Evolutionary conservation across 2,329 filamentous ascomycete genomes (phyloP).

Genomic region (Fusarium sp.): DNA sequence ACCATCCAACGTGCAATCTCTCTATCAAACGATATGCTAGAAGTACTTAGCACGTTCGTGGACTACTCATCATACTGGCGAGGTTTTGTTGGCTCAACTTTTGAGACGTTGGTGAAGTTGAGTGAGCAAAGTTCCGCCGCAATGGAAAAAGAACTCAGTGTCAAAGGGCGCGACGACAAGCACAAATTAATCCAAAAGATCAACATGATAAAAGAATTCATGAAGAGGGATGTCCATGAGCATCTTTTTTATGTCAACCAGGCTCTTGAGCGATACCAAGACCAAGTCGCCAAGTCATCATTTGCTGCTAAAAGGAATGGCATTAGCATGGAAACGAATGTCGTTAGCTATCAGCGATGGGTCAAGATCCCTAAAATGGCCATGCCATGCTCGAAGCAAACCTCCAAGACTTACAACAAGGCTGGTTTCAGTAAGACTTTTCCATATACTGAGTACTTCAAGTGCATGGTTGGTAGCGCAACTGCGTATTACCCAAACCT

Average conservation of each 20-base stretch:
- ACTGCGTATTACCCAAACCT: not conserved
- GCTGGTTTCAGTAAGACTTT: not conserved
- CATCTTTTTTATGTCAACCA: not conserved
- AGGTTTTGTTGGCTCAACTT: not conserved
- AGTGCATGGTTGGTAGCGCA: not conserved
- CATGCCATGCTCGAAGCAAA: not conserved
- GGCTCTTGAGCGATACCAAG: no score
- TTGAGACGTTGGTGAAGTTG: no score
- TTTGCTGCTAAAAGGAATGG: no score
- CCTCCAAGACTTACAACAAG: not conserved
- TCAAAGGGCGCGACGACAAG: not conserved
- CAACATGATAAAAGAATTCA: not conserved
- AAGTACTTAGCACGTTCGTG: not conserved
- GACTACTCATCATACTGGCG: not conserved
- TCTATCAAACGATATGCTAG: not conserved
- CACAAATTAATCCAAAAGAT: not conserved
- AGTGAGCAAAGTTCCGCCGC: not conserved
- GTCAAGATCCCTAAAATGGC: not conserved
- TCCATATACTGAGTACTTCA: not conserved
- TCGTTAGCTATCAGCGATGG: not conserved
- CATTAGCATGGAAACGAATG: not conserved
- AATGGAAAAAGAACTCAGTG: not conserved
- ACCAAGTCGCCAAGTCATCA: no score
- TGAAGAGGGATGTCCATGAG: not conserved
- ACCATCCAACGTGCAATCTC: not conserved